phyloP scores from a whole-genome alignment of 768 basidiomycete genomes.

The Crepidotus variabilis region DNA sequence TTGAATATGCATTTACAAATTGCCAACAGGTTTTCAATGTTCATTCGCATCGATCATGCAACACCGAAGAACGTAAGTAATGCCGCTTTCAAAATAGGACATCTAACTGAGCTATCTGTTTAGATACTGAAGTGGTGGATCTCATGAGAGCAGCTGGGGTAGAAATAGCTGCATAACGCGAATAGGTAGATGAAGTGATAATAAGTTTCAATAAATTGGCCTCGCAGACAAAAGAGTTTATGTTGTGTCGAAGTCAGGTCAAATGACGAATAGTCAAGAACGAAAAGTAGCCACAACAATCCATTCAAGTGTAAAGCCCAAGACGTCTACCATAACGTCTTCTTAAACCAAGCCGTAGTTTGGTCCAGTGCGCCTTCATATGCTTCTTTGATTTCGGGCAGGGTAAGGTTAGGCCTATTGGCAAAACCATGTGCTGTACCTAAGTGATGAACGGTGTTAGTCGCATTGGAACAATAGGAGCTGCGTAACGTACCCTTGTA shows the following conservation, averaged over 20 bases:
- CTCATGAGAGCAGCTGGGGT: too few relatives aligned
- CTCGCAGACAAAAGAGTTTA: too few relatives aligned
- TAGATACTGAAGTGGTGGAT: too few relatives aligned
- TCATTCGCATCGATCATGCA: slow-evolving; percentile 54
- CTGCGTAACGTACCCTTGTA: slow-evolving; percentile 33
- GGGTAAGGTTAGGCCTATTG: slow-evolving; percentile 33
- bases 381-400: slow-evolving; percentile 36
- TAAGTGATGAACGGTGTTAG: slow-evolving; percentile 7
- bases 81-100: slow-evolving; percentile 8
- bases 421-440: slow-evolving; percentile 47
- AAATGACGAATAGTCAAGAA: too few relatives aligned
- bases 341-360: slow-evolving; percentile 42
- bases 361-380: slow-evolving; percentile 40
- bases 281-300: too few relatives aligned
- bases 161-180: too few relatives aligned
- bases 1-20: not conserved
- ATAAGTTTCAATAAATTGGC: too few relatives aligned
- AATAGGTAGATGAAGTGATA: too few relatives aligned
- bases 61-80: slow-evolving; percentile 57
- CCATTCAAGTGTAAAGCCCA: too few relatives aligned
- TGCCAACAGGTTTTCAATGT: slow-evolving; percentile 36
- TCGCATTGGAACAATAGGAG: not conserved
- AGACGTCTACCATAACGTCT: slow-evolving; percentile 16
- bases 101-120: too few relatives aligned
- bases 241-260: too few relatives aligned